Conservation (phyloP, 805 yeast species). For the Candida sonorensis region DNA sequence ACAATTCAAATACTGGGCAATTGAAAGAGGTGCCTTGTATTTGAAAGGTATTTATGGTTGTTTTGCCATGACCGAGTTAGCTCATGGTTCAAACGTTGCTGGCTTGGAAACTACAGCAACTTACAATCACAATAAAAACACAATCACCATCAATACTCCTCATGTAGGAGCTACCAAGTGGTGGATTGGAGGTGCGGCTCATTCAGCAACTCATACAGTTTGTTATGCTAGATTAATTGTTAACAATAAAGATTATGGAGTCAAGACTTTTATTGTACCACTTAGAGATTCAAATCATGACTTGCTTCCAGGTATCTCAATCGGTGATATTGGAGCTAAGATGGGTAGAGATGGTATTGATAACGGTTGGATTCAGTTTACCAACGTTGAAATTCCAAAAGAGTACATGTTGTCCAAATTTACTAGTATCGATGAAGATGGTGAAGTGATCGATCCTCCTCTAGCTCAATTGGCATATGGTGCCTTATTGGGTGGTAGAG, state of each 20-base stretch:
- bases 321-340: slow-evolving; percentile 91
- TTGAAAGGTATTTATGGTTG: slow-evolving; percentile 73
- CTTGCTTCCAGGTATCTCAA: slow-evolving; percentile 68
- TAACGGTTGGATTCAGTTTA: slow-evolving; percentile 94
- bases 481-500: slow-evolving; percentile 84
- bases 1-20: slow-evolving; percentile 80
- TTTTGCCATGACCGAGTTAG: slow-evolving; percentile 89
- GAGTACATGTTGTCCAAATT: slow-evolving; percentile 77
- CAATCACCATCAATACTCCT: slow-evolving; percentile 77
- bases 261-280: slow-evolving; percentile 88
- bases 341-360: slow-evolving; percentile 97
- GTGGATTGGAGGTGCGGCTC: slow-evolving; percentile 99
- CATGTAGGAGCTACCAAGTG: slow-evolving; percentile 91
- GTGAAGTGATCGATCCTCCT: slow-evolving; percentile 72
- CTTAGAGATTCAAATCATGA: slow-evolving; percentile 70
- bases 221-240: slow-evolving; percentile 80
- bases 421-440: slow-evolving; percentile 60
- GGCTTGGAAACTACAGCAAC: slow-evolving; percentile 91
- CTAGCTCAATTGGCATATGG: slow-evolving; percentile 85
- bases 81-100: slow-evolving; percentile 92
- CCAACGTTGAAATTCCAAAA: slow-evolving; percentile 77
- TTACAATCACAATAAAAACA: slow-evolving; percentile 56
- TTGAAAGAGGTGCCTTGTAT: slow-evolving; percentile 54
- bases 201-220: slow-evolving; percentile 83
- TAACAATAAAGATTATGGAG: slow-evolving; percentile 82